Base-by-base conservation (phyloP, 345 rosid species). In the Moringa oleifera region DNA sequence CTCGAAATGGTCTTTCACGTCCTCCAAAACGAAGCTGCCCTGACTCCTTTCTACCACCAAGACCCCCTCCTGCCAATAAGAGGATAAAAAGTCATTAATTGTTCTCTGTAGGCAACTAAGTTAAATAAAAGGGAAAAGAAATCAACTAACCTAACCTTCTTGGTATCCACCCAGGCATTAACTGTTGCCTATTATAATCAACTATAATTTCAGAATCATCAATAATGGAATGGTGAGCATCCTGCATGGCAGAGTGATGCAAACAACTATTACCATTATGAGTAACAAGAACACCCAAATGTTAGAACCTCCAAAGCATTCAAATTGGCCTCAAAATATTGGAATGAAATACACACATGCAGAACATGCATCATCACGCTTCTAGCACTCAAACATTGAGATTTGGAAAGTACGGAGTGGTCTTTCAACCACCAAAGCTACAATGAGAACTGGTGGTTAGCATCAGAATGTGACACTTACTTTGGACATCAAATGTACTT, bases 81-180 rank as follows among this genome's bases (percentile, higher is more conserved):
- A 64, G 19, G 15, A 59, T 25, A 56, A 6, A 37, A 49, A 22
- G 50, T 67, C 19, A 23, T n/a, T 56, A 12, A 67, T 49, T 18
- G 51, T 58, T 37, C 49, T 57, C 15, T 0, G 50, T 28, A 12
- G 11, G 5, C 37, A 64, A 20, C 45, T 59, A 4, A 11, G 9
- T 18, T 20, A 55, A 41, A 41, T 18, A 61, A 36, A 5, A 61
- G 41, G 45, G 28, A 23, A 25, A 62, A 25, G 37, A 45, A 36
- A 57, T 47, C 12, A 12, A 68, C 80, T 74, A 23, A 85, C 99
- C 99, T 85, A 94, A 79, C 84, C 99, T 81, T 80, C 99, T 83
- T n/a, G 99, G 99, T 69, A 94, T 88, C 97, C 97, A 94, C 20
- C 99, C 99, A 20, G 89, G 91, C 97, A 94, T 90, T 73, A 90